Evolutionary conservation across 441 rosid genomes (phyloP).

Genomic region (Corymbia calophylla): DNA sequence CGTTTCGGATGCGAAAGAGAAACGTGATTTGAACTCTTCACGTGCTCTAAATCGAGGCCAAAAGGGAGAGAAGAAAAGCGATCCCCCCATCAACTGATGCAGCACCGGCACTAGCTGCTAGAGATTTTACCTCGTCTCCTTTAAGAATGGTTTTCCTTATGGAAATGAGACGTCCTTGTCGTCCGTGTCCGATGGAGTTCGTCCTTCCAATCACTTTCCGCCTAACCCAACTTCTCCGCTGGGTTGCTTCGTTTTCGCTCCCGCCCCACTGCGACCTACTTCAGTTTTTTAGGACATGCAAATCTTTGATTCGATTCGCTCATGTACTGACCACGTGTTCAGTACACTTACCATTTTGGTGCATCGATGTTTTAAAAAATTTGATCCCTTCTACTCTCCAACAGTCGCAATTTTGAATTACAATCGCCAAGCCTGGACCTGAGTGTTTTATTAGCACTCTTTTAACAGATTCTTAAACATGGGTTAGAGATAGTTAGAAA

Average conservation of each 20-base stretch:
- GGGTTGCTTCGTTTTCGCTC: background rate
- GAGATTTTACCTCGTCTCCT: background rate
- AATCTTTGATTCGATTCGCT: background rate
- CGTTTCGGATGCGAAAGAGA: background rate
- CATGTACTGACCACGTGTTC: background rate
- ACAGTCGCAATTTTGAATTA: background rate
- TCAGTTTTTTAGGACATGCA: background rate
- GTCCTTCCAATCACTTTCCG: background rate
- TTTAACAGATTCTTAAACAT: background rate
- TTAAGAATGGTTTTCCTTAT: background rate
- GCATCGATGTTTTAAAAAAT: background rate
- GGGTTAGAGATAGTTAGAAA: background rate
- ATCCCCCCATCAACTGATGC: background rate
- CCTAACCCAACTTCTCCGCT: background rate
- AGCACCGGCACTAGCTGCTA: background rate
- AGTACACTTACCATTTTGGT: background rate
- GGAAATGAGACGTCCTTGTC: background rate
- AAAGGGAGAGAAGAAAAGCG: background rate
- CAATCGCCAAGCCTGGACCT: background rate
- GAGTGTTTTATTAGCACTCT: background rate
- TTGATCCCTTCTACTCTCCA: accelerated
- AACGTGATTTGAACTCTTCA: background rate
- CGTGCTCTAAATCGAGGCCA: background rate
- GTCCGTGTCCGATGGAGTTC: background rate
- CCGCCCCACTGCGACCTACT: background rate